A percentile compares a stretch with the other conserved stretches of the same genome.
These are phyloP conservation scores for Cystoderma amianthinum DNA, from an alignment of 768 basidiomycete genomes.

Conservation along the genomic window DNA sequence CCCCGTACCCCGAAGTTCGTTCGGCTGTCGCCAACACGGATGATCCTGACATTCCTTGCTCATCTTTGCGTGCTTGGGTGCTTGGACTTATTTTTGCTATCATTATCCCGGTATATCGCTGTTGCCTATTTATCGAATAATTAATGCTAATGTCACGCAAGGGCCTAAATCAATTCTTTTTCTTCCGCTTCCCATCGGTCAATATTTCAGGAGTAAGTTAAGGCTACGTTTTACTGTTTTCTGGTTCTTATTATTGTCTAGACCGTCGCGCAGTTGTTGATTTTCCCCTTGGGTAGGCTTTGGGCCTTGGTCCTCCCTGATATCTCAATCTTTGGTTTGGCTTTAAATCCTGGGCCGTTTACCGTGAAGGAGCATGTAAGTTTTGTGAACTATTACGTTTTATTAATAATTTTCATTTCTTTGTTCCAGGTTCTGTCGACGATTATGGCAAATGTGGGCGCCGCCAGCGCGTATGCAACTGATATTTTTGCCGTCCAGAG, in stretches of 20 bases:
- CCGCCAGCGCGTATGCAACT: constrained; percentile 60
- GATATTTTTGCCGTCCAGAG: constrained; percentile 68
- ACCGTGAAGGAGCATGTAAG: constrained; percentile 67
- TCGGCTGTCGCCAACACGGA: constrained; percentile 68
- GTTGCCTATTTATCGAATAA: too few species aligned
- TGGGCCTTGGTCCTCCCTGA: constrained; percentile 52
- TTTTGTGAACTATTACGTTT: constrained; percentile 18
- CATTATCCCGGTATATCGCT: constrained; percentile 42
- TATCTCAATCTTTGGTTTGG: constrained; percentile 42
- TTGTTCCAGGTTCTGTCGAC: constrained; percentile 44
- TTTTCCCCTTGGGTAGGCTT: constrained; percentile 56
- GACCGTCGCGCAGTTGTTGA: constrained; percentile 64
- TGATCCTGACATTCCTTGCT: constrained; percentile 52
- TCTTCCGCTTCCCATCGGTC: constrained; percentile 70
- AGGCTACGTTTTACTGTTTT: too few species aligned
- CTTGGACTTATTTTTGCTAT: constrained; percentile 69
- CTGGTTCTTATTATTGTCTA: too few species aligned
- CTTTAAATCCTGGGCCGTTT: constrained; percentile 65
- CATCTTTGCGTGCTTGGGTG: constrained; percentile 61
- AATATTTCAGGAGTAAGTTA: constrained; percentile 47
- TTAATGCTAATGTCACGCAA: constrained; percentile 9
- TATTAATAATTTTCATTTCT: constrained; percentile 9
- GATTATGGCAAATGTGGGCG: constrained; percentile 36
- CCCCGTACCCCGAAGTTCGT: constrained; percentile 63
- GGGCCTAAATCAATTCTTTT: constrained; percentile 72